Evolutionary conservation across 2,329 filamentous ascomycete genomes (phyloP).

Genomic region (Talaromyces sp.): DNA sequence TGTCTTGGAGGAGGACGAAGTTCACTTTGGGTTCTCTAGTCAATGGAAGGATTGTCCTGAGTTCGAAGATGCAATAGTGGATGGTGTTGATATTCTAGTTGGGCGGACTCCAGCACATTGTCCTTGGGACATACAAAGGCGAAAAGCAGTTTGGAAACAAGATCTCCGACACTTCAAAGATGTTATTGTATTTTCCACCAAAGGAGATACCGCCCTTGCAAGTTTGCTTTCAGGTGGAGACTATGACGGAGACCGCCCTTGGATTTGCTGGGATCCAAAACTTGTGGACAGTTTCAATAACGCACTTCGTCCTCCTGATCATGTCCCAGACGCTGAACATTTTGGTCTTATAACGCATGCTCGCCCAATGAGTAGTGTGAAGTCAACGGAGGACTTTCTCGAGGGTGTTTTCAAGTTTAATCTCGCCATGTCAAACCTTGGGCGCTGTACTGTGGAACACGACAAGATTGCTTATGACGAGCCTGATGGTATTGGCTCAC

Average conservation of each 20-base stretch:
- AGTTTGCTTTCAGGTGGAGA: constrained; percentile 61
- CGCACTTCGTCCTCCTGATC: constrained; percentile 42
- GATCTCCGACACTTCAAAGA: constrained; percentile 53
- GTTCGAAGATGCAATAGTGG: constrained; percentile 41
- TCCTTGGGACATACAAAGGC: constrained; percentile 57
- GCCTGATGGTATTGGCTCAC: constrained; percentile 37
- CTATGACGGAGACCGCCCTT: constrained; percentile 60
- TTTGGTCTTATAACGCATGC: constrained; percentile 48
- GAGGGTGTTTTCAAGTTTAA: constrained; percentile 46
- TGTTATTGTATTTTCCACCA: constrained; percentile 54
- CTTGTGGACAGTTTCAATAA: constrained; percentile 53
- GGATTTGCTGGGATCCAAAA: constrained; percentile 56
- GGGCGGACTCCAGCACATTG: constrained; percentile 55
- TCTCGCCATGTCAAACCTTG: constrained; percentile 44
- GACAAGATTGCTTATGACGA: constrained; percentile 53
- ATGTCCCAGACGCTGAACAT: constrained; percentile 30
- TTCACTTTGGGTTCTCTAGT: constrained; percentile 53
- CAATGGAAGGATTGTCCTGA: constrained; percentile 34
- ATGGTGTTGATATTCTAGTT: constrained; percentile 50
- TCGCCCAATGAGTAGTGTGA: constrained; percentile 37
- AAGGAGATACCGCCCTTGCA: constrained; percentile 51
- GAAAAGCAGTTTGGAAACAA: constrained; percentile 44
- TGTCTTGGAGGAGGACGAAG: constrained; percentile 49
- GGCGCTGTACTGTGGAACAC: constrained; percentile 48
- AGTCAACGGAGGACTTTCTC: constrained; percentile 37